Evolutionary conservation across 148 eudicot species (phyloP).

Genomic region (Spergularia marina): DNA sequence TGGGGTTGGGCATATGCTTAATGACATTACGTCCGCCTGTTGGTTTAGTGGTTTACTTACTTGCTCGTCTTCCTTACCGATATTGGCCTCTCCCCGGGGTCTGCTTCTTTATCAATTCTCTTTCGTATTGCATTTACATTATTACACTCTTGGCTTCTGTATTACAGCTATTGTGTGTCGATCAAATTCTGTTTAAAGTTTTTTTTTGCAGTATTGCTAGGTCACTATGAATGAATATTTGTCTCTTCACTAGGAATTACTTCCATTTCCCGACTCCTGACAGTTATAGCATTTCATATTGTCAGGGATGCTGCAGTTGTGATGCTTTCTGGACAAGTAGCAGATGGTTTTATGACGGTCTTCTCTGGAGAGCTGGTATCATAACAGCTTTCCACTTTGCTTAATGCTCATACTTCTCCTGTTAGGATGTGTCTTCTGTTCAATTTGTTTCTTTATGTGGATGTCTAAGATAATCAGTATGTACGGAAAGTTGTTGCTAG

Average conservation of each 20-base stretch:
- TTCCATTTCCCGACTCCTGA: too few relatives aligned
- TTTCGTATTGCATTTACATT: too few relatives aligned
- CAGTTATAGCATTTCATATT: slow-evolving; percentile 13
- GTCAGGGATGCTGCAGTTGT: slow-evolving; percentile 77
- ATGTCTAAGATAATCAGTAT: neutral
- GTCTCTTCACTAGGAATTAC: too few relatives aligned
- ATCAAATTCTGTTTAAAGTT: too few relatives aligned
- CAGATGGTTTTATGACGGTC: slow-evolving; percentile 81
- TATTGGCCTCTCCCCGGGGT: slow-evolving; percentile 85
- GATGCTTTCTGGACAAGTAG: slow-evolving; percentile 90
- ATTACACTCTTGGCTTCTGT: too few relatives aligned
- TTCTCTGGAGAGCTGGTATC: slow-evolving; percentile 91
- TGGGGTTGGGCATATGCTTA: slow-evolving; percentile 95
- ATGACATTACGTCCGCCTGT: slow-evolving; percentile 91
- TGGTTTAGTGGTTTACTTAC: slow-evolving; percentile 99
- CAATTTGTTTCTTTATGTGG: neutral
- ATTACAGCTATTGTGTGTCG: too few relatives aligned
- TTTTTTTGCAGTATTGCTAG: too few relatives aligned
- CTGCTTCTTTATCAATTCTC: too few relatives aligned
- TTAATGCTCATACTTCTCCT: neutral
- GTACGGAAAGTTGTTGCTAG: too few relatives aligned
- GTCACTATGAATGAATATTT: too few relatives aligned
- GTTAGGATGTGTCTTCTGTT: too few relatives aligned
- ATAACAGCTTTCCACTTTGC: neutral
- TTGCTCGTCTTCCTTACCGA: slow-evolving; percentile 83